phyloP scores from a whole-genome alignment of 192 early-diverging fungal species.

The Backusella tarrabulga region DNA sequence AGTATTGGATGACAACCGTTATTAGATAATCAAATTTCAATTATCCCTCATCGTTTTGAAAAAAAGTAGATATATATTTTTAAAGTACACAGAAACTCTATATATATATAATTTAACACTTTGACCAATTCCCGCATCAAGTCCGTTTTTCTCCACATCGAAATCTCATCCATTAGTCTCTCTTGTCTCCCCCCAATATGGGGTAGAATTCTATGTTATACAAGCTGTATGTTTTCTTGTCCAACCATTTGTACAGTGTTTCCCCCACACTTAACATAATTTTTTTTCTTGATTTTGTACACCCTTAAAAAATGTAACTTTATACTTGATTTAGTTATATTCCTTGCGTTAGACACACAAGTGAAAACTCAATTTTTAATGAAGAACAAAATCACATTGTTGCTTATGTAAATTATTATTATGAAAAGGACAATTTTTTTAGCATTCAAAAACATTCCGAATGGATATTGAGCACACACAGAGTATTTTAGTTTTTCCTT shows the following conservation, averaged over 20 bases:
- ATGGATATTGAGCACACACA: background rate
- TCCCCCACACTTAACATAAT: background rate
- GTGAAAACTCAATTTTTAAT: constrained; percentile 1
- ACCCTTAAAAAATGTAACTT: background rate
- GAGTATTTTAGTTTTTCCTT: background rate
- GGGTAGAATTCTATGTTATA: background rate
- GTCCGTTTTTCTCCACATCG: background rate
- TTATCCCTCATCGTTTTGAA: background rate
- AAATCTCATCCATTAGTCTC: background rate
- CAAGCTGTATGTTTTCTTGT: background rate
- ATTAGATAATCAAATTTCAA: background rate
- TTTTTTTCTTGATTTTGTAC: background rate
- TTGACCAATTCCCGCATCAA: background rate
- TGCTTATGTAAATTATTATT: background rate
- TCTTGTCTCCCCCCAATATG: background rate
- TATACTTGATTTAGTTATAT: background rate
- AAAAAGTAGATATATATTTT: background rate
- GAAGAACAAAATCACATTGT: background rate
- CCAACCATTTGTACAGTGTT: background rate
- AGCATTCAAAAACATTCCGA: background rate
- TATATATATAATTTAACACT: background rate
- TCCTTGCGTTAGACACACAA: background rate
- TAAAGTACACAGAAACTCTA: background rate
- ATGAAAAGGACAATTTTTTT: background rate
- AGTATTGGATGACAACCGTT: background rate